Conservation (phyloP, 202 grass and related monocot species). For the Elaeis oleifera region DNA sequence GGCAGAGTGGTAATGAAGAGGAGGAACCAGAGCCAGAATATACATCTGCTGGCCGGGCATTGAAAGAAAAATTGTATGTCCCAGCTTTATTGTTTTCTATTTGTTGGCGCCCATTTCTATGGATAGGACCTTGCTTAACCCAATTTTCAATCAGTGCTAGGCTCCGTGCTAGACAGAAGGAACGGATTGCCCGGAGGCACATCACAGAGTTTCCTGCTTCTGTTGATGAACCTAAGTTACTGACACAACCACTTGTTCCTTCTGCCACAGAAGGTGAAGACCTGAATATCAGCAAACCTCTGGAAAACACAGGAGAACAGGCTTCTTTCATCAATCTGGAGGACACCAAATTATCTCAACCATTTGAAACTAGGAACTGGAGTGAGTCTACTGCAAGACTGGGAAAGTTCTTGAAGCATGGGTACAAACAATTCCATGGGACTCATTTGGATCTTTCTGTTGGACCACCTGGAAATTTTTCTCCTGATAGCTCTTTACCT, state of each 20-base stretch:
- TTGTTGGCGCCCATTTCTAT: conserved; percentile 19
- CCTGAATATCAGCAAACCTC: conserved; percentile 32
- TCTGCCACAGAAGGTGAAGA: conserved; percentile 33
- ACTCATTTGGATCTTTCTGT: conserved; percentile 43
- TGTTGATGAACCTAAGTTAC: conserved; percentile 34
- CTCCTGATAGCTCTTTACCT: conserved; percentile 20
- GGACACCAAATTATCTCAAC: conserved; percentile 23
- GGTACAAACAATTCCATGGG: conserved; percentile 47
- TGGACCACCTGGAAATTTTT: conserved; percentile 25
- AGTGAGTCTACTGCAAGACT: conserved; percentile 43
- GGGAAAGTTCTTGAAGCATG: conserved; percentile 42
- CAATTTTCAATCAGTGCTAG: conserved; percentile 65
- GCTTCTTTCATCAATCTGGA: conserved; percentile 1
- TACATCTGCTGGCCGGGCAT: conserved; percentile 65
- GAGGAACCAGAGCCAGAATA: conserved; percentile 74
- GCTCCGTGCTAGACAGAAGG: conserved; percentile 86
- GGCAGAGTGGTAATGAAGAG: conserved; percentile 76
- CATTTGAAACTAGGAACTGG: conserved; percentile 37
- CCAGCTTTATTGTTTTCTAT: no score
- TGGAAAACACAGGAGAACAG: conserved; percentile 24
- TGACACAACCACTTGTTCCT: conserved; percentile 36
- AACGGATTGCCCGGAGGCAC: conserved; percentile 71
- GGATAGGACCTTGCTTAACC: conserved; percentile 29
- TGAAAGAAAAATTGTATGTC: conserved; percentile 99
- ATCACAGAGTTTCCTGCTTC: conserved; percentile 6